Evolutionary conservation across 2,329 filamentous ascomycete genomes (phyloP), one percentile per base, ranked within the genome.

Genomic region (Atkinsonella hypoxylon): DNA sequence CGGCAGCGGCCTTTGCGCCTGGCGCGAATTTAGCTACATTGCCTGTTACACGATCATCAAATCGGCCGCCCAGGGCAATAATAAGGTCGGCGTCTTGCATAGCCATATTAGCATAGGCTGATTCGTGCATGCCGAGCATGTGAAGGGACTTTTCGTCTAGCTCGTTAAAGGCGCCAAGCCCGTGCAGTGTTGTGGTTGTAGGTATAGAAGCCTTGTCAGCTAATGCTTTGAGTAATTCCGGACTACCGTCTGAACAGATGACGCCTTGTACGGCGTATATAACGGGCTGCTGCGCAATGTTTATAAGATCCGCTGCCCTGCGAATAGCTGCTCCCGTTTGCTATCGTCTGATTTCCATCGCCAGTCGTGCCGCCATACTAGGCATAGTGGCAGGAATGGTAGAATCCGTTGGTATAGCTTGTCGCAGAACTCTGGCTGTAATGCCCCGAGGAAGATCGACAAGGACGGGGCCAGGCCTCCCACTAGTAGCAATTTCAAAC

Each of bases 41-140:
- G 30, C 79, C 73, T 12, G 89, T 96, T 51, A 97, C 93, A 70
- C 93, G 91, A 68, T 98, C 93, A 63, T 98, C 93, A 64, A 98
- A 97, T 52, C 91, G 87, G 46, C 83, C 89, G 60, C 93, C 93
- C 17, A 98, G 81, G 48, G 91, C 91, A 61, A 97, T 88, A 68
- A 98, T 93, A 55, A 97, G 76, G 70, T 97, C 93, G 12, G 93
- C 87, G 66, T 95, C 87, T 70, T 97, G 91, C 74, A 98, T 96
- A 15, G 91, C 82, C 85, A 96, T 89, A 75, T 97, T 98, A 65
- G 93, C 93, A 63, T 95, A 98, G 9, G 89, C 90, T 9, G 90
- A 86, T 54, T 93, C 93, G 74, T 97, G 91, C 91, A 97, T 97
- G 57, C 93, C 93, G 30, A 97, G 82, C 93, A 98, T 98, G 73